Percentiles rank a stretch among this genome's conserved stretches.
Conservation (phyloP, 2,329 filamentous ascomycete genomes). For the Penicillium oxalicum region DNA sequence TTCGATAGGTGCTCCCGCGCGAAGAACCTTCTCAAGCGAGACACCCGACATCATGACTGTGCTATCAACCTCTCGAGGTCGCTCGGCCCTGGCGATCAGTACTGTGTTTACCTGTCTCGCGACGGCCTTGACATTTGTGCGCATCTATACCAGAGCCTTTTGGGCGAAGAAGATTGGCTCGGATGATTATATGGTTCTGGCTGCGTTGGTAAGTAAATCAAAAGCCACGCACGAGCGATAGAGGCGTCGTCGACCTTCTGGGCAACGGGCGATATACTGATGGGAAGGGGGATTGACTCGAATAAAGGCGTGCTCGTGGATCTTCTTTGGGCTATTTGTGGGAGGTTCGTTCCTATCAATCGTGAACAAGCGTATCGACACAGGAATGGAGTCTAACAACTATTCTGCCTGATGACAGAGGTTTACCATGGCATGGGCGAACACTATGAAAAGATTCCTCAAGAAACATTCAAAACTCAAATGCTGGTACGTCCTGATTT, state of each 20-base stretch:
- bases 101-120: slow-evolving; percentile 29
- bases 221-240: not conserved
- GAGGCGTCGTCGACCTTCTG: too few species aligned
- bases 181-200: slow-evolving; percentile 36
- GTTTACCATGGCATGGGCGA: slow-evolving; percentile 28
- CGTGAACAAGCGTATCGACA: too few species aligned
- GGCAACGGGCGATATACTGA: too few species aligned
- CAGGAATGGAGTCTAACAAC: not conserved
- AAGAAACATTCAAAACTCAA: slow-evolving; percentile 14
- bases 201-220: slow-evolving; percentile 25
- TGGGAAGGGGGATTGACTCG: too few species aligned
- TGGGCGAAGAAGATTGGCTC: slow-evolving; percentile 32
- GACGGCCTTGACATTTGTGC: slow-evolving; percentile 30
- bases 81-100: slow-evolving; percentile 23
- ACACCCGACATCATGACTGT: slow-evolving; percentile 15
- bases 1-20: too few species aligned
- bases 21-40: too few species aligned
- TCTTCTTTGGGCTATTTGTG: slow-evolving; percentile 26
- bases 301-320: slow-evolving; percentile 24
- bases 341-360: slow-evolving; percentile 15
- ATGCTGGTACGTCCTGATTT: slow-evolving; percentile 20
- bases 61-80: slow-evolving; percentile 23
- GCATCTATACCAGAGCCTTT: slow-evolving; percentile 35
- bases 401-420: slow-evolving; percentile 14
- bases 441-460: slow-evolving; percentile 18